Base-by-base conservation (phyloP, 176 grass and related monocot species). In the Aegilops tauschii region DNA sequence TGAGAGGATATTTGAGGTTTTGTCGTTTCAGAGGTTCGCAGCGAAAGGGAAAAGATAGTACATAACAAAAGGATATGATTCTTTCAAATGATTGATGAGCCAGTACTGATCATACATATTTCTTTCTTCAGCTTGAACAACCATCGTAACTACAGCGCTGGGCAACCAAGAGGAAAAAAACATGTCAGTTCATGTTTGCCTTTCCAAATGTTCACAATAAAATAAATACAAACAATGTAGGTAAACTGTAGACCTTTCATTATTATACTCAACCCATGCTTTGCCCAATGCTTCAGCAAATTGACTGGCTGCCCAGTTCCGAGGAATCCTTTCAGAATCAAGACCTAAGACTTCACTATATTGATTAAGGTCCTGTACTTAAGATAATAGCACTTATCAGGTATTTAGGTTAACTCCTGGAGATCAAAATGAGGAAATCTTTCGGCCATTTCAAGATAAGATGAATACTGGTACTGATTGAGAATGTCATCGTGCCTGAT, bases 31-130 rank as follows among this genome's bases (percentile, higher is more conserved):
- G 20, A 42, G 2, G 29, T 28, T 59, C 21, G 79, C 23, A 59
- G 34, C 36, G 61, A 68, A 31, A 82, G 47, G 67, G 6, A 75
- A 82, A 73, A 37, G 29, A 47, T 29, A 82, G 8, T 1, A 69
- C 61, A 80, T 18, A 30, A 9, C 62, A 58, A 23, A 90, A 98
- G 88, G 96, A 98, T 98, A 98, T 98, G 87, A 93, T 69, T 98
- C 95, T 69, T 84, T 97, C 82, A 97, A 85, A 84, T 91, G 84
- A 78, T 73, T 87, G 76, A 77, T 77, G 36, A 97, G 63, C 89
- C 95, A 97, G 69, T 91, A 91, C 77, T 97, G 95, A 69, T 97
- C 95, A 44, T 97, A 97, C 95, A 97, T 97, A 85, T 97, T 97
- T 70, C 92, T 90, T 87, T 97, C 95, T 90, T 97, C 95, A 76